These are phyloP conservation scores for Pseudogymnoascus pannorum DNA, from an alignment of 2,329 filamentous ascomycete genomes.

Conservation along the genomic window DNA sequence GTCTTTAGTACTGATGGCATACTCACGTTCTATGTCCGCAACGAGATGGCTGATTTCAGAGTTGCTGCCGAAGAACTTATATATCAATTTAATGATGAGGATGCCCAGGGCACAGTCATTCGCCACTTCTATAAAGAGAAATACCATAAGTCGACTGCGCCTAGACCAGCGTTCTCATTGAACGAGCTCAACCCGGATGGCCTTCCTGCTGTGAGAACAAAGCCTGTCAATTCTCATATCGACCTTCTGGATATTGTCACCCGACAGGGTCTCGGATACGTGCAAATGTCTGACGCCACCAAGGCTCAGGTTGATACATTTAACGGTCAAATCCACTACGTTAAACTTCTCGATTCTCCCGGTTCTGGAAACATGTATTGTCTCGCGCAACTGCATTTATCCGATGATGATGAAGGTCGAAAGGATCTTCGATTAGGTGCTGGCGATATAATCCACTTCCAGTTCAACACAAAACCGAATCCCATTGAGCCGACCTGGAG, in stretches of 20 bases:
- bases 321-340: not conserved
- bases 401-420: not conserved
- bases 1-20: not conserved
- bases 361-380: not conserved
- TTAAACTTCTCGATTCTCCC: not conserved
- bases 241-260: not conserved
- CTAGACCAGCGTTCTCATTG: not conserved
- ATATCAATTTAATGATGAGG: not conserved
- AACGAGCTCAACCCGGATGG: not conserved
- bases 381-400: not conserved
- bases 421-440: not conserved
- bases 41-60: not conserved
- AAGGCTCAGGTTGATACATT: not conserved
- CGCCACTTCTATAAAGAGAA: not conserved
- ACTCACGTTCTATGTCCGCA: not conserved
- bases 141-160: not conserved
- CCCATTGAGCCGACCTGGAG: not conserved
- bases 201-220: not conserved
- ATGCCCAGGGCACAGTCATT: not conserved
- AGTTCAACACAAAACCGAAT: not conserved
- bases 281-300: not conserved
- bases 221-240: not conserved
- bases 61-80: not conserved
- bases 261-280: not conserved
- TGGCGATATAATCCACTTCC: not conserved